Conservation (phyloP, 228 moss, liverwort and hornwort genomes). For the Sphagnum magellanicum region DNA sequence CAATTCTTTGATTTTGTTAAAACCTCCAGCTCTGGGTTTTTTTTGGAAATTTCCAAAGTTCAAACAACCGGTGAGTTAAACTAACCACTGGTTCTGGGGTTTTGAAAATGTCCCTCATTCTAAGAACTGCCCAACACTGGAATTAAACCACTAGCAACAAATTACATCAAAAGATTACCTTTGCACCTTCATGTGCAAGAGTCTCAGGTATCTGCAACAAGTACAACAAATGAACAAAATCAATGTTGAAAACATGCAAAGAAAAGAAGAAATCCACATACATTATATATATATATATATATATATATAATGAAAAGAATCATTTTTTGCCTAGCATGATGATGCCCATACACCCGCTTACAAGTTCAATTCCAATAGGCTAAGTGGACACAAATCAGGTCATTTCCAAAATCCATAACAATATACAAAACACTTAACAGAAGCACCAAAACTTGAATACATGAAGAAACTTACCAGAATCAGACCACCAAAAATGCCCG, state of each 20-base stretch:
- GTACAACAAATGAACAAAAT: background rate
- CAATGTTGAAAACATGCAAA: background rate
- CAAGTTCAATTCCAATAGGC: background rate
- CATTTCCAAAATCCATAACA: background rate
- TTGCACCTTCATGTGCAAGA: background rate
- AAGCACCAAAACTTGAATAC: background rate
- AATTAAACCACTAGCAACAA: background rate
- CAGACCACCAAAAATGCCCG: conserved; percentile 28
- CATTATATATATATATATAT: background rate
- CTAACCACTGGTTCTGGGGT: background rate
- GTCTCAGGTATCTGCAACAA: background rate
- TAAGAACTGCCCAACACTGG: background rate
- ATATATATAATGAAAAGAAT: background rate
- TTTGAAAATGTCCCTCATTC: background rate
- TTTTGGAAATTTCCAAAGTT: background rate
- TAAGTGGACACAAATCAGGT: background rate
- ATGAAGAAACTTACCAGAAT: conserved; percentile 16
- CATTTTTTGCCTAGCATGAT: background rate
- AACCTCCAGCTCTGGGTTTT: background rate
- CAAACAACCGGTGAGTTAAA: background rate
- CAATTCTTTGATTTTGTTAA: background rate
- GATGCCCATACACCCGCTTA: background rate
- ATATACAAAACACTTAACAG: background rate
- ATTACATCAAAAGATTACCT: background rate
- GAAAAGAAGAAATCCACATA: background rate